phyloP scores from a whole-genome alignment of 2,329 filamentous ascomycete species.

The Kalaharituber pfeilii region DNA sequence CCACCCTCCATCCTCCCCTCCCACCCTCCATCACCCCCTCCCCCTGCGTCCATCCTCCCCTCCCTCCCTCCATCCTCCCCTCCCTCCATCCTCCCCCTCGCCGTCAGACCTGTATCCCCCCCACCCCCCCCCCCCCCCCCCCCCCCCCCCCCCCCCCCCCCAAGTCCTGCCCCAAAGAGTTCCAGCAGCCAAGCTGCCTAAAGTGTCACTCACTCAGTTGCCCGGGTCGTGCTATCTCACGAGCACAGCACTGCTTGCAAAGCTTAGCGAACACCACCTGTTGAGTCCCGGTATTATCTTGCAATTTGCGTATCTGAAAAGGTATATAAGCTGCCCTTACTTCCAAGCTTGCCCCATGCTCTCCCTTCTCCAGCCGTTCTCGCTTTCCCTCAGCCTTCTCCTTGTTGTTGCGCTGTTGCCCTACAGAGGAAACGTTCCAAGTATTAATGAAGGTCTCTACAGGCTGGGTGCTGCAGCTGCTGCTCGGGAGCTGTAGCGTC shows the following conservation, averaged over 20 bases:
- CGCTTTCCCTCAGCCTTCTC: too few relatives aligned
- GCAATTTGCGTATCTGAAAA: neutral
- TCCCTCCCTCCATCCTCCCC: neutral
- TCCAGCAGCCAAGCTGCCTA: too few relatives aligned
- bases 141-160: too few relatives aligned
- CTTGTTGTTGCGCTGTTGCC: too few relatives aligned
- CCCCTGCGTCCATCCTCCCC: neutral
- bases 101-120: too few relatives aligned
- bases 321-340: neutral
- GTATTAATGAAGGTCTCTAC: neutral
- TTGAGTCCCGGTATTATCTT: neutral
- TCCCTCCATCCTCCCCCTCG: too few relatives aligned
- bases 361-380: neutral
- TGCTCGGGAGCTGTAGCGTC: neutral
- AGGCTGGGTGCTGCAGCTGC: neutral
- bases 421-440: neutral
- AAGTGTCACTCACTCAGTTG: too few relatives aligned
- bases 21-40: neutral
- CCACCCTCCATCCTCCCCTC: slow-evolving; percentile 1
- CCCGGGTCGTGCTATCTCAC: neutral
- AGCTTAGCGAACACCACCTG: neutral
- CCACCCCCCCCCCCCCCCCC: too few relatives aligned
- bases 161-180: too few relatives aligned
- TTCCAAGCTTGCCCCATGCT: neutral
- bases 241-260: neutral